Evolutionary conservation across 352 stramenopile species (phyloP).

Genomic region (Phytophthora melonis): DNA sequence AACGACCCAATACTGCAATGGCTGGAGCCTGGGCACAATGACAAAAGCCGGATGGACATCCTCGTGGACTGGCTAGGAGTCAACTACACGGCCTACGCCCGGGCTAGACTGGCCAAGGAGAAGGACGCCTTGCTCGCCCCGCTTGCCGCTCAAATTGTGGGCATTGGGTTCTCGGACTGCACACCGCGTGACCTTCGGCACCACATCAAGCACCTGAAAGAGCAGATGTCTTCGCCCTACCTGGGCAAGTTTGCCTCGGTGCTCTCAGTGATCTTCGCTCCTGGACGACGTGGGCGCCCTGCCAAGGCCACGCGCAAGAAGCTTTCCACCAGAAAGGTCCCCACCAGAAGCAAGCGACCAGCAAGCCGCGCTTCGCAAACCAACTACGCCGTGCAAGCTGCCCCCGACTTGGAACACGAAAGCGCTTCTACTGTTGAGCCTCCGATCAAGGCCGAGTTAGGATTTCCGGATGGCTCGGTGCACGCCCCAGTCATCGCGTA

Average conservation of each 20-base stretch:
- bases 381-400: neutral
- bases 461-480: neutral
- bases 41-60: neutral
- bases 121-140: neutral
- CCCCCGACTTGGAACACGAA: neutral
- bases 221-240: neutral
- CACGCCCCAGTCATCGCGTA: neutral
- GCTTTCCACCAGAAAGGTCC: neutral
- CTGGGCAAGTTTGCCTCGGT: neutral
- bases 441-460: neutral
- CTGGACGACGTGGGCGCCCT: neutral
- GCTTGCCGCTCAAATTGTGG: neutral
- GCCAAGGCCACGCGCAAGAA: neutral
- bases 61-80: neutral
- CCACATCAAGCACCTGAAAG: neutral
- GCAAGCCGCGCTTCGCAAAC: neutral
- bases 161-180: neutral
- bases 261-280: neutral
- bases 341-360: neutral
- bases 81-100: neutral
- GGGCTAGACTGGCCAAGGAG: neutral
- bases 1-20: neutral
- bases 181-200: neutral
- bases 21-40: neutral
- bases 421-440: neutral